Base-by-base conservation (phyloP, 1,139 yeast species). In the Taphrina confusa region DNA sequence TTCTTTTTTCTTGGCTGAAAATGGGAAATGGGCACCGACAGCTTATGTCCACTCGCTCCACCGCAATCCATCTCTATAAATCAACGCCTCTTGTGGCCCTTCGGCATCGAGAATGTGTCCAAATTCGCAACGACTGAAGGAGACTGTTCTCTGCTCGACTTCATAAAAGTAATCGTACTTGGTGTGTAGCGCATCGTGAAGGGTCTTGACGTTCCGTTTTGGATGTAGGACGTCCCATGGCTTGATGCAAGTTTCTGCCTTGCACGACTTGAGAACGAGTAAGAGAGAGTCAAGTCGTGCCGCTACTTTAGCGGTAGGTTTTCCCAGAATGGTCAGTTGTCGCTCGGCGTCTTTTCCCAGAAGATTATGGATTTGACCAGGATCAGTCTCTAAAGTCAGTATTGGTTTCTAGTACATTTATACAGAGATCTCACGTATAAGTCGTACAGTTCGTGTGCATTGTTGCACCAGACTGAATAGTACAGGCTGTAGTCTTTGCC, bases 381-480 rank as follows among this genome's bases (percentile, higher is more conserved):
- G 61, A 37, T 57, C 61, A n/a, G 49, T 23, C 50, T 37, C 11
- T 20, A 6, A 16, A 11, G 16, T 34, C 39, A 34, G 39, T 20
- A 22, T 2, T 27, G 20, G n/a, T 23, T 2, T 6, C 20, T 9
- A 20, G 14, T 9, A 20, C 4, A n/a, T 9, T 11, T 11, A 42
- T 11, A 14, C 23, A 9, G 6, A 9, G 33, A 22, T 8, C 33
- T 23, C 16, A 42, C 49, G 28, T 8, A 9, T 33, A 57, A 18
- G 31, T 57, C 61, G 33, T 57, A 57, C 11, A 57, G 50, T 34
- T 57, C 61, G 16, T 47, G 57, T 22, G 37, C 61, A 14, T 47
- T 47, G 12, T 40, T 40, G 44, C 61, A 57, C 61, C 61, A 57
- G 22, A 57, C 61, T 6, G 61, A 50, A 31, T 57, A 57, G 28